A percentile compares a stretch with the other conserved stretches of the same genome.
phyloP scores from a whole-genome alignment of 139 green algal species.

The Micromonas commoda region DNA sequence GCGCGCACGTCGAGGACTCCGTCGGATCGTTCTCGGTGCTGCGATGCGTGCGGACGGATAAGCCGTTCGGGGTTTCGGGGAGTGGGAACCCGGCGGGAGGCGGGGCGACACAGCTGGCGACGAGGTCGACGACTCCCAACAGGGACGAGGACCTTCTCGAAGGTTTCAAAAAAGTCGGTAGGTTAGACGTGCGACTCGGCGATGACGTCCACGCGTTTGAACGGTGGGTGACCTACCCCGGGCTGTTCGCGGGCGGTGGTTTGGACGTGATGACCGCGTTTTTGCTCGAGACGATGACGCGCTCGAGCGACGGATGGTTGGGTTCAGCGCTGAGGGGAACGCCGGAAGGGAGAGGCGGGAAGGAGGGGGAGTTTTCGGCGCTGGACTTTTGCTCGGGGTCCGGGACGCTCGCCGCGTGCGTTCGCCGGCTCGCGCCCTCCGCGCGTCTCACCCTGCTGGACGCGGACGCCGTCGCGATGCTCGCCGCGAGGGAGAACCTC shows the following conservation, averaged over 20 bases:
- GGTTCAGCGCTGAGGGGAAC: background rate
- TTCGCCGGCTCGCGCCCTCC: background rate
- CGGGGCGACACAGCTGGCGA: background rate
- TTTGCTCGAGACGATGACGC: background rate
- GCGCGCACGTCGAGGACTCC: background rate
- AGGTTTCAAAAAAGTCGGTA: no score
- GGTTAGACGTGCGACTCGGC: no score
- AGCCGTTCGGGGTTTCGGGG: no score
- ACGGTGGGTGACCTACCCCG: slow-evolving; percentile 4
- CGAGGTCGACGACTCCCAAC: background rate
- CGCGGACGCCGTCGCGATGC: slow-evolving; percentile 14
- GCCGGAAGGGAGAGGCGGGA: no score
- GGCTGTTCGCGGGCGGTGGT: slow-evolving; percentile 3
- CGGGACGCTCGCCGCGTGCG: background rate
- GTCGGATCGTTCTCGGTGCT: background rate
- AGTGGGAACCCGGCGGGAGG: no score
- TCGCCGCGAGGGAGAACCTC: background rate
- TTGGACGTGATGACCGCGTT: slow-evolving; percentile 14
- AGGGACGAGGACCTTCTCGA: no score
- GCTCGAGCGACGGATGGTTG: background rate
- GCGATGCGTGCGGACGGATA: background rate
- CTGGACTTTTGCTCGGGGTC: slow-evolving; percentile 12
- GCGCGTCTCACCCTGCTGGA: background rate
- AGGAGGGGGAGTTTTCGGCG: background rate
- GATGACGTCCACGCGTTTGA: no score